A percentile compares a stretch with the other conserved stretches of the same genome.
phyloP scores from a whole-genome alignment of 139 green algal genomes.

The Tetradesmus obliquus region DNA sequence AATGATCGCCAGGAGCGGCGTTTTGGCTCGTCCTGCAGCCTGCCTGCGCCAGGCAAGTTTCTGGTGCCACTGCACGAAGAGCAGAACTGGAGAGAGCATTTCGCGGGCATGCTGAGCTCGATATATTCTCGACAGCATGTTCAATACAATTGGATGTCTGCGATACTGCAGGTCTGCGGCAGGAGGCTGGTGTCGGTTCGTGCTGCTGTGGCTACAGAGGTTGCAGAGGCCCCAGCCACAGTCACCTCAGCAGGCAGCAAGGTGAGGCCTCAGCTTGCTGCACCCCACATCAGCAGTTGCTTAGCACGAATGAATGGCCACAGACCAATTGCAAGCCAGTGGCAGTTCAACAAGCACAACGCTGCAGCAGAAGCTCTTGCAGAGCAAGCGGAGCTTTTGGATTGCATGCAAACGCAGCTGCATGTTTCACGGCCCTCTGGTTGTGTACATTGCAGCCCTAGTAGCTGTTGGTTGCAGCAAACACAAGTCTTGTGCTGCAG shows the following conservation, averaged over 20 bases:
- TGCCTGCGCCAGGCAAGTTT: constrained; percentile 1
- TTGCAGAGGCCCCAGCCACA: constrained; percentile 24
- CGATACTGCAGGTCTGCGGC: background rate
- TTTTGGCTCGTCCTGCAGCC: background rate
- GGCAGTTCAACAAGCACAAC: too few relatives aligned
- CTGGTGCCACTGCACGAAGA: background rate
- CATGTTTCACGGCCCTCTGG: background rate
- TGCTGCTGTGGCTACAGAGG: constrained; percentile 30
- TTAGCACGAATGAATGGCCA: background rate
- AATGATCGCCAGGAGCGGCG: background rate
- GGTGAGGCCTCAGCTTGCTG: constrained; percentile 6
- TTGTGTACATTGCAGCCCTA: background rate
- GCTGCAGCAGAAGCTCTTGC: background rate
- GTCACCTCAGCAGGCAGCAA: constrained; percentile 26
- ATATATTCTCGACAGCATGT: background rate
- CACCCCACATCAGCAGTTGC: background rate
- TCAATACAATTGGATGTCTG: background rate
- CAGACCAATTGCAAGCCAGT: too few relatives aligned
- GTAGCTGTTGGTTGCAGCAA: background rate
- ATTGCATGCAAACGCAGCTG: background rate
- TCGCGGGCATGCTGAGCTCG: background rate
- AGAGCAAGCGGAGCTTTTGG: background rate
- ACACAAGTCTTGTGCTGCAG: background rate
- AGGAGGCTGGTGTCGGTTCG: constrained; percentile 2
- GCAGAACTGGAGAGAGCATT: background rate